Evolutionary conservation across 306 rosid species (phyloP), one percentile per base, ranked within the genome.

Genomic region (Cyclanthera cordifolia): DNA sequence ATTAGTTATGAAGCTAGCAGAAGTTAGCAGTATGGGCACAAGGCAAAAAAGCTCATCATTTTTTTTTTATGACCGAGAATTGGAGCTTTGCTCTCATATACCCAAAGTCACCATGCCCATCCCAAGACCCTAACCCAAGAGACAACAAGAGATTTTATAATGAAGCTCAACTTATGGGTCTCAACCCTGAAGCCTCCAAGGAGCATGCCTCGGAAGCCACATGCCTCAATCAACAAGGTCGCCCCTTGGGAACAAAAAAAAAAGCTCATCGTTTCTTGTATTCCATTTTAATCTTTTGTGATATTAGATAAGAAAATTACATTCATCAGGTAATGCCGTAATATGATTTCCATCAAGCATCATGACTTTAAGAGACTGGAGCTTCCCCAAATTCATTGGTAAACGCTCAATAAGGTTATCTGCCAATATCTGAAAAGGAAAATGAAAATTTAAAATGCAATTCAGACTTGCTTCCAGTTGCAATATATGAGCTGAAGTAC

Each of bases 321-420:
- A 82, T 86, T 94, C 99, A 90, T 94, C 97, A 50, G 96, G 99
- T 78, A 94, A 88, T 79, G 91, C 79, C 34, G 90, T 64, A 48
- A 90, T 84, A 69, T 80, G 85, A 78, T 94, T 94, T 69, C 86
- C 91, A 71, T 94, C 99, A 76, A 90, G 88, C 50, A 76, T 83
- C 91, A 94, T 75, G 61, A 86, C 76, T 79, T 90, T 94, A 34
- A 94, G 78, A 75, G 95, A 90, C 64, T 88, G 95, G 52, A 94
- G 88, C 78, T 94, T 94, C 75, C 96, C 96, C 85, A 94, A 76
- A 82, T 83, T 88, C 75, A 85, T 78, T 30, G 99, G 96, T 48
- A 94, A 83, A 68, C 85, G 85, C 72, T 85, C 91, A 63, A 94
- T 86, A 80, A 86, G 84, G 77, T 94, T 94, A 34, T 90, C 85